Conservation (phyloP, 2,329 filamentous ascomycete species). For the Apiospora saccharicola region DNA sequence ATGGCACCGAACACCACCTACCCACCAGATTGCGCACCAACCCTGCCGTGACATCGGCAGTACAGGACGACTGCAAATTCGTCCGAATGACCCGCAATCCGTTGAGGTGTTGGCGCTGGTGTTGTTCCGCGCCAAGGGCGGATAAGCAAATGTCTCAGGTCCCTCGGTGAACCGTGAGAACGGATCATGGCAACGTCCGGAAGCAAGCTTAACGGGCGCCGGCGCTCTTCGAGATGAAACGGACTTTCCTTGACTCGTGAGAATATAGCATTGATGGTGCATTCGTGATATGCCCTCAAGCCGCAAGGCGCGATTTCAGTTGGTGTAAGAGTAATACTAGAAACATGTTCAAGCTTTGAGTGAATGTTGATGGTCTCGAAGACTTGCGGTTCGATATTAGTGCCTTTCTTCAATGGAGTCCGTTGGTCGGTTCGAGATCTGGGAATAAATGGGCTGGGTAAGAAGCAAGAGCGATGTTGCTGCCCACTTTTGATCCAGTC, state of each 20-base stretch:
- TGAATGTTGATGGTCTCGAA: too few relatives aligned
- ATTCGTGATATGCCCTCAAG: too few relatives aligned
- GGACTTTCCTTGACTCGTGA: too few relatives aligned
- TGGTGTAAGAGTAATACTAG: too few relatives aligned
- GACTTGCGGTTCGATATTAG: too few relatives aligned
- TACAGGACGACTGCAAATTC: neutral
- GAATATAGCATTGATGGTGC: too few relatives aligned
- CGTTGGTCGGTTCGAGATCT: neutral
- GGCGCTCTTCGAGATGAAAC: too few relatives aligned
- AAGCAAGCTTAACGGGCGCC: neutral
- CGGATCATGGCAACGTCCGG: neutral
- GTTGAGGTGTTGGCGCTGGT: too few relatives aligned
- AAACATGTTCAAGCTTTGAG: too few relatives aligned
- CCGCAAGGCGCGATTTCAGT: too few relatives aligned
- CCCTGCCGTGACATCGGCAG: constrained; percentile 1
- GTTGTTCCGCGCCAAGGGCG: neutral
- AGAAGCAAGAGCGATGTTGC: neutral
- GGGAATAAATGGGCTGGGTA: neutral
- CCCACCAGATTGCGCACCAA: constrained; percentile 16
- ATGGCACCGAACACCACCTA: neutral
- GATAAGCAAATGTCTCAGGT: neutral
- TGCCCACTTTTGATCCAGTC: constrained; percentile 2
- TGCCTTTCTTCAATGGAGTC: neutral
- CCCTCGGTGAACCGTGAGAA: neutral
- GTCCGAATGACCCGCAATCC: neutral